Conservation (phyloP, 176 grass and related monocot species). For the Hordeum marinum region DNA sequence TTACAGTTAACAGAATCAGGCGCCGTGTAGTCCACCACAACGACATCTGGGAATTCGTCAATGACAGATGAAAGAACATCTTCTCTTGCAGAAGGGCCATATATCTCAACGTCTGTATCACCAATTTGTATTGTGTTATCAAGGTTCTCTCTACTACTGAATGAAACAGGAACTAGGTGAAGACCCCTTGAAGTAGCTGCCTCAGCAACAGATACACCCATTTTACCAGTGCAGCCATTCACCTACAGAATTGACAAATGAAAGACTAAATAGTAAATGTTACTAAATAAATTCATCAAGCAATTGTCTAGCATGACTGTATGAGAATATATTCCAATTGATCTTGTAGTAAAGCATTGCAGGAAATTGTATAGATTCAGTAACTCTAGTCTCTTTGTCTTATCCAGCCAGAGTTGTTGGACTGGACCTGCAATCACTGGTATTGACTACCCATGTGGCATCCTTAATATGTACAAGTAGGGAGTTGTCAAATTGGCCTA, state of each 20-base stretch:
- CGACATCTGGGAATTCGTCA: slow-evolving; percentile 64
- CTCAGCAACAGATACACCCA: slow-evolving; percentile 68
- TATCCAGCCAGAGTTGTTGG: not conserved
- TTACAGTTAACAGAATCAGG: slow-evolving; percentile 82
- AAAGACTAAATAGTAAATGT: slow-evolving; percentile 1
- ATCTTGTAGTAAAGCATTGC: slow-evolving; percentile 7
- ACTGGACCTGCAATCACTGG: not conserved
- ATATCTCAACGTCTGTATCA: slow-evolving; percentile 50
- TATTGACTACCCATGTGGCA: not conserved
- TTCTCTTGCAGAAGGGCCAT: slow-evolving; percentile 67
- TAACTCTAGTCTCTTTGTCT: not conserved
- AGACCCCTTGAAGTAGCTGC: slow-evolving; percentile 59
- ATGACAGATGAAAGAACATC: slow-evolving; percentile 64
- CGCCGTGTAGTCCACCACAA: slow-evolving; percentile 84
- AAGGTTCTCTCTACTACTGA: slow-evolving; percentile 62
- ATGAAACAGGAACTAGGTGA: slow-evolving; percentile 76
- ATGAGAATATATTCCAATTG: not conserved
- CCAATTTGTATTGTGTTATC: slow-evolving; percentile 52
- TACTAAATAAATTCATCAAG: not conserved
- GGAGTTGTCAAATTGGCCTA: not conserved
- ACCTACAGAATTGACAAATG: slow-evolving; percentile 48
- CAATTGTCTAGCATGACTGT: not conserved
- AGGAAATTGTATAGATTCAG: not conserved
- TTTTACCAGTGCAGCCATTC: slow-evolving; percentile 90
- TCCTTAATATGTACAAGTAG: not conserved